A percentile compares a stretch with the other conserved stretches of the same genome.
These are phyloP conservation scores for Aphanomyces astaci DNA, from an alignment of 352 stramenopile species.

Conservation along the genomic window DNA sequence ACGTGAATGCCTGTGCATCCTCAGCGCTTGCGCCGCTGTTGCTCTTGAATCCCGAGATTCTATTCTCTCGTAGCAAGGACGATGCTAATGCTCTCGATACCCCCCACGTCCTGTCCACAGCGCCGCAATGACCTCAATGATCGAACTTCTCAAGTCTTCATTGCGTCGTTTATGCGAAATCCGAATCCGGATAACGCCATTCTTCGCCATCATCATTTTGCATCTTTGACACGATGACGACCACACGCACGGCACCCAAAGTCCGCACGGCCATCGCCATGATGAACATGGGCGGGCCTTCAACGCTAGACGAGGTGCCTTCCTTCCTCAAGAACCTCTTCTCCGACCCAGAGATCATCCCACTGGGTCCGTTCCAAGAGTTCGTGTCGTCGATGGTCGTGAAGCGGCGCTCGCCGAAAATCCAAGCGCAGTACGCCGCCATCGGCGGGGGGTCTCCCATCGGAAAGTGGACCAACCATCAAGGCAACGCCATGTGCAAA, in stretches of 20 bases:
- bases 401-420: constrained; percentile 90
- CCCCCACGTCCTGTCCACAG: too few relatives aligned
- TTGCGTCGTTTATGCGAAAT: neutral
- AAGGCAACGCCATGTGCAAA: constrained; percentile 88
- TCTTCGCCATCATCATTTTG: neutral
- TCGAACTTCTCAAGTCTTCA: neutral
- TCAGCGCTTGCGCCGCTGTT: too few relatives aligned
- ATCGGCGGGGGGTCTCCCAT: constrained; percentile 98
- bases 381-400: constrained; percentile 70
- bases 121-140: too few relatives aligned
- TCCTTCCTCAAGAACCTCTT: constrained; percentile 98
- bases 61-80: too few relatives aligned
- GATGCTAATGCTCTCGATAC: too few relatives aligned
- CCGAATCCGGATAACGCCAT: neutral
- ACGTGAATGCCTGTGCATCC: too few relatives aligned
- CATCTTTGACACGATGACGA: constrained; percentile 21
- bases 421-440: constrained; percentile 91
- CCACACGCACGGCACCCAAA: constrained; percentile 31
- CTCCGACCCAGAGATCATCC: constrained; percentile 98
- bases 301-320: constrained; percentile 91
- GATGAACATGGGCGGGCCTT: constrained; percentile 97
- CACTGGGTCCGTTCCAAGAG: constrained; percentile 86
- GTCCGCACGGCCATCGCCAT: constrained; percentile 75
- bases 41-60: too few relatives aligned
- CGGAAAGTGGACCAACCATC: constrained; percentile 92